Evolutionary conservation across 1,284 basidiomycete species (phyloP).

Genomic region (Phellopilus nigrolimitatus): DNA sequence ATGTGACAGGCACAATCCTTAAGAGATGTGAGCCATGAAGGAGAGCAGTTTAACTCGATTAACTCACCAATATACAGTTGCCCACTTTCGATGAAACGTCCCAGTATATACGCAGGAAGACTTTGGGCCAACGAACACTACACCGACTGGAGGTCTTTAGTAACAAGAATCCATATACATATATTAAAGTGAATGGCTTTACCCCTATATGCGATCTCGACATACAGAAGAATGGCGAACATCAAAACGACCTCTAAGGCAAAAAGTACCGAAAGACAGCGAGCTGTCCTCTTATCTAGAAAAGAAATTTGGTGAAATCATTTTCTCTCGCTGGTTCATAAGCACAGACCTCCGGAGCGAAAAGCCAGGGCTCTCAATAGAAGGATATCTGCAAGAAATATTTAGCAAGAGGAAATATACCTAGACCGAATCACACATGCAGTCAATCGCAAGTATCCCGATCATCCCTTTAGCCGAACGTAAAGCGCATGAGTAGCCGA

Average conservation of each 20-base stretch:
- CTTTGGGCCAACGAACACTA: too few species aligned
- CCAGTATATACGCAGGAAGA: too few species aligned
- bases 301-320: not conserved
- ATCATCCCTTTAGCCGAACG: not conserved
- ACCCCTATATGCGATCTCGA: too few species aligned
- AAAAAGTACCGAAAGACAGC: constrained; percentile 2
- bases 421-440: not conserved
- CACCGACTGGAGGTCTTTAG: too few species aligned
- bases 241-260: not conserved
- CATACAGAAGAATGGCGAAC: not conserved
- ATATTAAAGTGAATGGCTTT: too few species aligned
- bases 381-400: constrained; percentile 1
- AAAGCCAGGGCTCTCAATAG: constrained; percentile 10
- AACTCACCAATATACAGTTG: too few species aligned
- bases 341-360: not conserved
- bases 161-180: too few species aligned
- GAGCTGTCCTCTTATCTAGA: not conserved
- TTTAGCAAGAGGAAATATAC: not conserved
- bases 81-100: too few species aligned
- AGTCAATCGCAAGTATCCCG: constrained; percentile 8
- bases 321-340: not conserved
- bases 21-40: not conserved
- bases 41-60: not conserved
- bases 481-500: not conserved
- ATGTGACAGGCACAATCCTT: constrained; percentile 8